phyloP scores from a whole-genome alignment of 1,139 yeast species.

The Pichia sp. region DNA sequence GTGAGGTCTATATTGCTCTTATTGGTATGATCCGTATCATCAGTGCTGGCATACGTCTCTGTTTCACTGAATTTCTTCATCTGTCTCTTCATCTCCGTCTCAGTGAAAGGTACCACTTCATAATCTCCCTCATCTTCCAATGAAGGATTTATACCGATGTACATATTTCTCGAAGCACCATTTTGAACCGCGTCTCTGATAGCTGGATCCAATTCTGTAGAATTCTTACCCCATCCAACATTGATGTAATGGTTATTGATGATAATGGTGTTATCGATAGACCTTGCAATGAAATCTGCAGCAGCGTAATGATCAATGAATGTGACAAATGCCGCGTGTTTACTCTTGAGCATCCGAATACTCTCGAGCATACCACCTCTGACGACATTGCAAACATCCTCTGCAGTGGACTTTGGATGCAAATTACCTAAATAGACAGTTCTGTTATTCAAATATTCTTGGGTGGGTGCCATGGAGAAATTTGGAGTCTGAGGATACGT shows the following conservation, averaged over 20 bases:
- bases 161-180: conserved; percentile 92
- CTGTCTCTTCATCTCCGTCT: not conserved
- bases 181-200: conserved; percentile 71
- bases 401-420: conserved; percentile 78
- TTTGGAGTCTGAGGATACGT: too few species aligned
- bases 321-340: conserved; percentile 75
- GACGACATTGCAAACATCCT: conserved; percentile 89
- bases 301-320: conserved; percentile 91
- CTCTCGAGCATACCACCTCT: conserved; percentile 84
- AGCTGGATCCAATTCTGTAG: conserved; percentile 82
- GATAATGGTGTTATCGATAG: conserved; percentile 58
- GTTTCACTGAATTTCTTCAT: conserved; percentile 57
- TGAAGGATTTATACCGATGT: conserved; percentile 64
- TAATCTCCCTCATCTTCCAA: conserved; percentile 17
- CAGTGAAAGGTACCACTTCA: conserved; percentile 1
- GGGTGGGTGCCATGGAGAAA: too few species aligned
- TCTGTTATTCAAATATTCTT: conserved; percentile 75
- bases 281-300: conserved; percentile 74
- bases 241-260: conserved; percentile 76
- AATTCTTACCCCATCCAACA: conserved; percentile 96
- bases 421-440: conserved; percentile 87
- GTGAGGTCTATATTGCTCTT: not conserved
- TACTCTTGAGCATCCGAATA: conserved; percentile 39
- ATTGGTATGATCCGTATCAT: conserved; percentile 4
- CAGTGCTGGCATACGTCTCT: conserved; percentile 37